Conservation (phyloP, 805 yeast species). For the Nakazawaea molendinolei region DNA sequence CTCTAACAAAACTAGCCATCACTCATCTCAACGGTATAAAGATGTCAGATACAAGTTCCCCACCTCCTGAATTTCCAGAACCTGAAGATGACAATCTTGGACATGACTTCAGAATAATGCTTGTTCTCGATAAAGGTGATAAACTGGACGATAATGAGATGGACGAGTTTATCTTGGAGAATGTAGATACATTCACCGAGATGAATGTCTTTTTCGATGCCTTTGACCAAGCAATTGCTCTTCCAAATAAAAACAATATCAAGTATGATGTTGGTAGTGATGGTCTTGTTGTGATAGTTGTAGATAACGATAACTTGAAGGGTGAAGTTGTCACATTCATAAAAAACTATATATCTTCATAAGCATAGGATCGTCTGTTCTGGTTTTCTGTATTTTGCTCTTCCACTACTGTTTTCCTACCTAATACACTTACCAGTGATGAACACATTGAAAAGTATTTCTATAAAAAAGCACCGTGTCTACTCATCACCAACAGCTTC, state of each 20-base stretch:
- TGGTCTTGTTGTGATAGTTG: conserved; percentile 51
- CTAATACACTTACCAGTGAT: too few relatives aligned
- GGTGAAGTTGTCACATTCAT: conserved; percentile 34
- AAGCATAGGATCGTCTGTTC: neutral
- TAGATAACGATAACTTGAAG: conserved; percentile 32
- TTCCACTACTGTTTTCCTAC: too few relatives aligned
- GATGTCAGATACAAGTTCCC: conserved; percentile 10
- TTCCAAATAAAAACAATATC: conserved; percentile 47
- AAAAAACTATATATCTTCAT: conserved; percentile 22
- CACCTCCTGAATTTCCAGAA: conserved; percentile 11
- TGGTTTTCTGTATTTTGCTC: too few relatives aligned
- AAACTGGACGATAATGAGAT: conserved; percentile 31
- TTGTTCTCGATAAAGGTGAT: conserved; percentile 32
- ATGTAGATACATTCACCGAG: conserved; percentile 38
- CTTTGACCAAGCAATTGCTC: conserved; percentile 44
- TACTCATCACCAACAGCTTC: too few relatives aligned
- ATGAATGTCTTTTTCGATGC: conserved; percentile 46
- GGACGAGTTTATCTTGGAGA: conserved; percentile 41
- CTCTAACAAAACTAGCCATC: too few relatives aligned
- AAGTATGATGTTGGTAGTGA: conserved; percentile 58
- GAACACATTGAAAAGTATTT: too few relatives aligned
- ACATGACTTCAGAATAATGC: conserved; percentile 38
- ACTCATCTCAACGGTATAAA: too few relatives aligned
- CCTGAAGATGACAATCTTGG: conserved; percentile 32
- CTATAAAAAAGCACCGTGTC: too few relatives aligned